Percentiles rank a stretch among this genome's conserved stretches.
Evolutionary conservation across 768 basidiomycete genomes (phyloP).

Genomic region (Flagelloscypha sp.): DNA sequence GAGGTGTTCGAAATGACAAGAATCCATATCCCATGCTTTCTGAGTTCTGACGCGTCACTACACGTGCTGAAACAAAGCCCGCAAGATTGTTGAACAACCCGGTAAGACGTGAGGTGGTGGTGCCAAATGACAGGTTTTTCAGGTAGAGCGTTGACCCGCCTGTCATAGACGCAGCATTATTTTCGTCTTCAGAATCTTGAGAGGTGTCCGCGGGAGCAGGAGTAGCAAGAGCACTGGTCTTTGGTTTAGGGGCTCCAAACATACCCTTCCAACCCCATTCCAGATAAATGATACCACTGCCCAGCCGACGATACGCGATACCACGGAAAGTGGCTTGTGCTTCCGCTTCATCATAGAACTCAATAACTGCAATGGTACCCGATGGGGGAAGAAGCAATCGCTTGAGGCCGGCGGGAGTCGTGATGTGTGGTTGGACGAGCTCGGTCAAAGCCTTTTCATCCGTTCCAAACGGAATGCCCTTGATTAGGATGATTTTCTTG

Average conservation of each 20-base stretch:
- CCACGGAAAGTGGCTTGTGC: conserved; percentile 71
- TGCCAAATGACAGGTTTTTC: conserved; percentile 94
- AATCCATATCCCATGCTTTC: conserved; percentile 98
- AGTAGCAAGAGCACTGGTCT: conserved; percentile 6
- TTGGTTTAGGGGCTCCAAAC: conserved; percentile 36
- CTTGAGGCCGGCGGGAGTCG: too few species aligned
- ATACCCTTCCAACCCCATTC: conserved; percentile 87
- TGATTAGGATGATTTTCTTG: conserved; percentile 81
- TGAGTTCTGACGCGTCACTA: conserved; percentile 88
- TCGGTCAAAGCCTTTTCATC: conserved; percentile 65
- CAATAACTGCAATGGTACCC: conserved; percentile 89
- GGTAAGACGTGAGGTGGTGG: conserved; percentile 64
- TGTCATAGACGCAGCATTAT: conserved; percentile 37
- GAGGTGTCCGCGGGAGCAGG: conserved; percentile 14
- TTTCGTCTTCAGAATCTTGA: conserved; percentile 23
- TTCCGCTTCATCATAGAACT: conserved; percentile 65
- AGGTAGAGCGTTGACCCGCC: conserved; percentile 82
- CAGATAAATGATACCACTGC: conserved; percentile 85
- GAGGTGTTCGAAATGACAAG: conserved; percentile 74
- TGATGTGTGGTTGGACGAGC: conserved; percentile 71
- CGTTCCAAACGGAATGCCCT: conserved; percentile 95
- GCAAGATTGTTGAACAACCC: conserved; percentile 68
- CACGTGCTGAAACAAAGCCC: conserved; percentile 76
- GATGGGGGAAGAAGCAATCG: conserved; percentile 83
- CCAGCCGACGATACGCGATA: conserved; percentile 80